Base-by-base conservation (phyloP, 768 basidiomycete genomes). In the Austroboletus eburneus region DNA sequence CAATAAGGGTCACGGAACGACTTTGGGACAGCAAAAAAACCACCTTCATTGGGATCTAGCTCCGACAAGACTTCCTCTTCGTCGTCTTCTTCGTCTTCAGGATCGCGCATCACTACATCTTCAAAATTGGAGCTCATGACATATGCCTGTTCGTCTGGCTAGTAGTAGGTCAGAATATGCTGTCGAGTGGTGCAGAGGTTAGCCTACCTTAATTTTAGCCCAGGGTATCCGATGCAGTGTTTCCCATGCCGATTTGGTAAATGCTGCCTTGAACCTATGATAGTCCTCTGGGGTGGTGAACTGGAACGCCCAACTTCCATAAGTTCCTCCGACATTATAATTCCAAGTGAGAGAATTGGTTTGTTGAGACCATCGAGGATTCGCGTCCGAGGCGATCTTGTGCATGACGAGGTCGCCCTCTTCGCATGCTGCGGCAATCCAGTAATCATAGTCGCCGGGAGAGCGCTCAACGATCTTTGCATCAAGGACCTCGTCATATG, bases 311-410 rank as follows among this genome's bases (percentile, higher is more conserved):
- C 93, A 98, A 45, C 91, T 88, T 56, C 74, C 79, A 52, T 80
- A 76, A 20, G 67, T 67, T 23, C 74, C 74, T n/a, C 74, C 74
- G 33, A 72, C 72, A 34, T 77, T 61, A 62, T 91, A 75, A 54
- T 93, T 95, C 89, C 96, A 98, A 24, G 93, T 94, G 57, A 97
- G 75, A 4, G 93, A 87, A 39, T 66, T 62, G 62, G 81, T 75
- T 47, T 75, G 77, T 25, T 66, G 64, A 6, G 83, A 77, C 75
- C 79, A 85, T 29, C 76, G 75, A 56, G 82, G 81, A 56, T 87
- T 91, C 80, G 88, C 84, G 32, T 85, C 76, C 5, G 78, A 70
- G 18, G 72, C 64, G 42, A 91, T 74, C 52, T 69, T 70, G 67
- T 91, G 90, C 21, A 76, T 77, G 38, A 90, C 70, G 23, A 76